These are phyloP conservation scores for Rutstroemia sydowiana DNA, from an alignment of 2,329 filamentous ascomycete genomes.

Conservation along the genomic window DNA sequence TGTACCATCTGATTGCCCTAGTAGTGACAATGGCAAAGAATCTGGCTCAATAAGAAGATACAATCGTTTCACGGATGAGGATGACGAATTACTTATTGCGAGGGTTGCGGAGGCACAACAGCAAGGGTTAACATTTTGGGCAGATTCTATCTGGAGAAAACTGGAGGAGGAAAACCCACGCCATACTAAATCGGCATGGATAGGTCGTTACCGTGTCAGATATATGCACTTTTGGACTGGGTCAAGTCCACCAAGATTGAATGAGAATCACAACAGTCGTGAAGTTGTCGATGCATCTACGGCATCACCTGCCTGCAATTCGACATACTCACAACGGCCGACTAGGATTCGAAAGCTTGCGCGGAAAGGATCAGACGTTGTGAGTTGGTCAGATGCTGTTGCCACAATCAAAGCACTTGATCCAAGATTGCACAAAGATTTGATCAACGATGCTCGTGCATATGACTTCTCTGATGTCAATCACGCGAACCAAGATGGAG, in stretches of 20 bases:
- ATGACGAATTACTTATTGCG: constrained; percentile 23
- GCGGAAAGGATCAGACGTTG: constrained; percentile 21
- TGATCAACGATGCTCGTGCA: constrained; percentile 20
- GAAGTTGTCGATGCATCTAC: neutral
- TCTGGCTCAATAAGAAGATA: constrained; percentile 1
- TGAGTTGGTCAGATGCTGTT: constrained; percentile 28
- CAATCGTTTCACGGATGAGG: constrained; percentile 19
- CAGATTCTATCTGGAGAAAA: constrained; percentile 17
- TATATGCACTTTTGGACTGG: constrained; percentile 5
- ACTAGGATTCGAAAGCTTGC: constrained; percentile 19
- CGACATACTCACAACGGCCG: constrained; percentile 9
- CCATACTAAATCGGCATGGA: constrained; percentile 14
- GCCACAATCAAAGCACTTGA: constrained; percentile 23
- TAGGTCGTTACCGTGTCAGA: neutral
- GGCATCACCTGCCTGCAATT: neutral
- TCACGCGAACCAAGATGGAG: neutral
- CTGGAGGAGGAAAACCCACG: constrained; percentile 17
- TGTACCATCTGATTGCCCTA: neutral
- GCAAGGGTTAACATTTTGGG: constrained; percentile 11
- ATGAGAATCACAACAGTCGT: neutral
- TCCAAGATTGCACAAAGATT: constrained; percentile 23
- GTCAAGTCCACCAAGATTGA: neutral
- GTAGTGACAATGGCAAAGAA: constrained; percentile 1
- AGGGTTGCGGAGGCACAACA: constrained; percentile 18
- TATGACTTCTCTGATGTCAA: constrained; percentile 11